phyloP scores from a whole-genome alignment of 306 rosid species.

The Fagus sylvatica region DNA sequence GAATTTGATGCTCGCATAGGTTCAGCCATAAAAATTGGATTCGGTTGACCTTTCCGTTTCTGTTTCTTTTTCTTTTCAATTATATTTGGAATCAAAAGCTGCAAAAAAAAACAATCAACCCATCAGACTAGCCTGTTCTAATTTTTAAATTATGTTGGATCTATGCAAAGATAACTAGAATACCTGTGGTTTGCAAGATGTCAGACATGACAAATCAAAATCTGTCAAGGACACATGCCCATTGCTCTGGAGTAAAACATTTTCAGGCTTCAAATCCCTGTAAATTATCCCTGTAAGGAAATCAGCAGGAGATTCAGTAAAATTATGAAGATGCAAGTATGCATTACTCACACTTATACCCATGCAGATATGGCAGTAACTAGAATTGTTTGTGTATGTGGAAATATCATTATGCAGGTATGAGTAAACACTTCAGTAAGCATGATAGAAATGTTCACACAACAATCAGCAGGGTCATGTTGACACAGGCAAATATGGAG shows the following conservation, averaged over 20 bases:
- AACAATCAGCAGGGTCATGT: not conserved
- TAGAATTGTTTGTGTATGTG: not conserved
- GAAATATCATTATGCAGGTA: not conserved
- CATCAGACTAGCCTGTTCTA: not conserved
- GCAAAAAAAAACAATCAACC: slow-evolving; percentile 19
- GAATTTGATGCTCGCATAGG: slow-evolving; percentile 99
- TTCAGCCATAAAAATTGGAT: slow-evolving; percentile 90
- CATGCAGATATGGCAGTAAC: not conserved
- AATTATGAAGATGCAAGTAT: not conserved
- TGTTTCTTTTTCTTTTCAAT: slow-evolving; percentile 58
- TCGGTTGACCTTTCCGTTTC: slow-evolving; percentile 52
- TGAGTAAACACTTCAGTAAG: not conserved
- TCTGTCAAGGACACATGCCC: slow-evolving; percentile 89
- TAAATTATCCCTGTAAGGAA: slow-evolving; percentile 76
- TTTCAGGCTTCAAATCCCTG: slow-evolving; percentile 96
- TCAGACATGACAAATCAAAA: slow-evolving; percentile 90
- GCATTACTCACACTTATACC: not conserved
- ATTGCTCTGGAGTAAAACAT: slow-evolving; percentile 72
- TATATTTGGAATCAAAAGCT: slow-evolving; percentile 70
- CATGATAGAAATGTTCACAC: not conserved
- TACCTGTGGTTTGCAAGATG: slow-evolving; percentile 94
- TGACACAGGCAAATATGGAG: not conserved
- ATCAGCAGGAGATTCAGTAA: slow-evolving; percentile 5
- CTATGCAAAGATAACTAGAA: not conserved
- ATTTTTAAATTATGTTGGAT: not conserved